Evolutionary conservation across 768 basidiomycete species (phyloP).

Genomic region (Collybia sordida): DNA sequence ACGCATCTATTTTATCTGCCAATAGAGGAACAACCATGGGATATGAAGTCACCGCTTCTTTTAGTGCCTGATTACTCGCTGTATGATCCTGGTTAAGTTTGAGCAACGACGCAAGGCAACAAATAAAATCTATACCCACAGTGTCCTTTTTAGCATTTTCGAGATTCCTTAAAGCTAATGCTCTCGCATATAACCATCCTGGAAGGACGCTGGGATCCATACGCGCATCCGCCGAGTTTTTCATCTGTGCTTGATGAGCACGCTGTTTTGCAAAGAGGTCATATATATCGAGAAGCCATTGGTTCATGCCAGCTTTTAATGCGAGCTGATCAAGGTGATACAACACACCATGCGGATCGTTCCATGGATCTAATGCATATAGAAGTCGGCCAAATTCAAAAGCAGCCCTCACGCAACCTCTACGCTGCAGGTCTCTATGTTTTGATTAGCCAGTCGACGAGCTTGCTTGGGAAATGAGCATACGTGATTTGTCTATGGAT

Average conservation of each 20-base stretch:
- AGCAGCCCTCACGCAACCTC: constrained; percentile 86
- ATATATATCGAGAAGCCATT: constrained; percentile 79
- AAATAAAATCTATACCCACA: constrained; percentile 17
- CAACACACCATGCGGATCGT: constrained; percentile 86
- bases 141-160: constrained; percentile 46
- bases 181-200: constrained; percentile 74
- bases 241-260: constrained; percentile 12
- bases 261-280: constrained; percentile 39
- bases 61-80: constrained; percentile 65
- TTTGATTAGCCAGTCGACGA: background rate
- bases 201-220: constrained; percentile 66
- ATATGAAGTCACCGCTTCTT: constrained; percentile 72
- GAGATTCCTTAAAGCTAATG: constrained; percentile 59
- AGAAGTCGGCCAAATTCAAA: constrained; percentile 92
- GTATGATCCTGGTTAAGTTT: constrained; percentile 42
- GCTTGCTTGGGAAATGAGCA: constrained; percentile 20
- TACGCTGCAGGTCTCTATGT: constrained; percentile 78
- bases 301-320: constrained; percentile 73
- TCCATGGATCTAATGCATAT: constrained; percentile 79
- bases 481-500: constrained; percentile 82
- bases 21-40: constrained; percentile 81
- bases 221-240: constrained; percentile 16
- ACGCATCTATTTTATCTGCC: constrained; percentile 81
- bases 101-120: background rate
- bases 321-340: constrained; percentile 86